Evolutionary conservation across 2,329 filamentous ascomycete species (phyloP).

Genomic region (Thelonectria rubi): DNA sequence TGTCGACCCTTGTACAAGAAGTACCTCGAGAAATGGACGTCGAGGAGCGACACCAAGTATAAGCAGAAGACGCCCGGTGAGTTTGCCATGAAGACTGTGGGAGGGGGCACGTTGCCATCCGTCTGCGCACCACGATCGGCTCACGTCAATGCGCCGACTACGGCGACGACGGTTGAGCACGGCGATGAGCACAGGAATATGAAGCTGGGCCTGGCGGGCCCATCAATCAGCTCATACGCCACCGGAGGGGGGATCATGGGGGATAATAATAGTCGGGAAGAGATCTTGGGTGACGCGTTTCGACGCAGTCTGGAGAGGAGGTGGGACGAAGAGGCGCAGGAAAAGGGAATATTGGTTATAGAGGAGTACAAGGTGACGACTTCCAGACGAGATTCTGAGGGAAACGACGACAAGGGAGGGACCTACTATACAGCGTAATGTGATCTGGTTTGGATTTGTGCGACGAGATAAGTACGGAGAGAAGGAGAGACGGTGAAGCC

Average conservation of each 20-base stretch:
- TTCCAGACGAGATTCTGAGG: background rate
- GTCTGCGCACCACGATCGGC: background rate
- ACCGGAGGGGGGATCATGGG: conserved; percentile 10
- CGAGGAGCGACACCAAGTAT: conserved; percentile 7
- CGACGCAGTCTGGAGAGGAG: background rate
- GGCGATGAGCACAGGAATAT: background rate
- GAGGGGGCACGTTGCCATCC: background rate
- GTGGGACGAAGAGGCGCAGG: background rate
- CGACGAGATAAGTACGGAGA: no score
- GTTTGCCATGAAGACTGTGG: background rate
- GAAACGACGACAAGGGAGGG: no score
- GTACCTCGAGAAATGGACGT: conserved; percentile 11
- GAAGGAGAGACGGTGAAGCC: no score
- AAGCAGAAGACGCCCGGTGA: background rate
- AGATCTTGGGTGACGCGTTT: conserved; percentile 5
- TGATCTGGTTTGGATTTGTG: no score
- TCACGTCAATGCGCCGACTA: no score
- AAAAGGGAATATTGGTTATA: conserved; percentile 18
- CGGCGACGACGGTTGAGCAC: background rate
- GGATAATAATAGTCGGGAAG: conserved; percentile 21
- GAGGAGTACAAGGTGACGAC: conserved; percentile 15
- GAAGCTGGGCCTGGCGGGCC: background rate
- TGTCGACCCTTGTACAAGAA: conserved; percentile 48
- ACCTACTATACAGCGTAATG: no score
- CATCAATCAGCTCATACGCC: conserved; percentile 5